Evolutionary conservation across 768 basidiomycete species (phyloP).

Genomic region (Baorangia bicolor): DNA sequence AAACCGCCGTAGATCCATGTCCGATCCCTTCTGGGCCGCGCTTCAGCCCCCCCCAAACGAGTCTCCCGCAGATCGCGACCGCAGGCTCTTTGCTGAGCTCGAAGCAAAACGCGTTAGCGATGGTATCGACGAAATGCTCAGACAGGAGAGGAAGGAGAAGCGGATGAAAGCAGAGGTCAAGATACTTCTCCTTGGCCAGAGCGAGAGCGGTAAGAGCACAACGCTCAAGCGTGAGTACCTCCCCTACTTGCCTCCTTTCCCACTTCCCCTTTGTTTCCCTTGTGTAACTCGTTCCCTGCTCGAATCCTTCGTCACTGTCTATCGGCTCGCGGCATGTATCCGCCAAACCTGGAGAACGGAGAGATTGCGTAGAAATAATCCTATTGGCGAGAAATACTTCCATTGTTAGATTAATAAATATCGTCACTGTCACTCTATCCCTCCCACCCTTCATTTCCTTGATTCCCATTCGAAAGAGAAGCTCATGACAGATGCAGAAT

Average conservation of each 20-base stretch:
- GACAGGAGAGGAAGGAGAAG: slow-evolving; percentile 61
- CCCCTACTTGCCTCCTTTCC: slow-evolving; percentile 1
- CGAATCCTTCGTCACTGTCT: neutral
- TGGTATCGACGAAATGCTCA: slow-evolving; percentile 76
- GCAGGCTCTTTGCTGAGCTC: slow-evolving; percentile 60
- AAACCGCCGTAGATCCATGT: slow-evolving; percentile 46
- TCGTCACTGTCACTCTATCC: slow-evolving; percentile 1
- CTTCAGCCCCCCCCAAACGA: slow-evolving; percentile 74
- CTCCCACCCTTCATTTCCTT: neutral
- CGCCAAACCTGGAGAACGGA: slow-evolving; percentile 1
- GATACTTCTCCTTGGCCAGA: slow-evolving; percentile 81
- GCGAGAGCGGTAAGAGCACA: slow-evolving; percentile 87
- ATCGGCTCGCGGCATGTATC: neutral
- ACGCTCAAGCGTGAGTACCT: slow-evolving; percentile 78
- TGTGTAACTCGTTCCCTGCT: neutral
- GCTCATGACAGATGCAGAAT: slow-evolving; percentile 52
- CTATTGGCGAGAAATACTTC: neutral
- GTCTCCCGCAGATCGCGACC: slow-evolving; percentile 62
- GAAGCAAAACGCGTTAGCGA: slow-evolving; percentile 76
- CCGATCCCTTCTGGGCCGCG: slow-evolving; percentile 69
- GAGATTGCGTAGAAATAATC: neutral
- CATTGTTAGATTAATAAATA: slow-evolving; percentile 2
- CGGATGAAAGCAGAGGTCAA: slow-evolving; percentile 65
- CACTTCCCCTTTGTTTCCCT: slow-evolving; percentile 1
- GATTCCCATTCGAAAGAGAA: slow-evolving; percentile 1